A percentile compares a stretch with the other conserved stretches of the same genome.
Evolutionary conservation across 768 basidiomycete species (phyloP).

Genomic region (Psilocybe cubensis): DNA sequence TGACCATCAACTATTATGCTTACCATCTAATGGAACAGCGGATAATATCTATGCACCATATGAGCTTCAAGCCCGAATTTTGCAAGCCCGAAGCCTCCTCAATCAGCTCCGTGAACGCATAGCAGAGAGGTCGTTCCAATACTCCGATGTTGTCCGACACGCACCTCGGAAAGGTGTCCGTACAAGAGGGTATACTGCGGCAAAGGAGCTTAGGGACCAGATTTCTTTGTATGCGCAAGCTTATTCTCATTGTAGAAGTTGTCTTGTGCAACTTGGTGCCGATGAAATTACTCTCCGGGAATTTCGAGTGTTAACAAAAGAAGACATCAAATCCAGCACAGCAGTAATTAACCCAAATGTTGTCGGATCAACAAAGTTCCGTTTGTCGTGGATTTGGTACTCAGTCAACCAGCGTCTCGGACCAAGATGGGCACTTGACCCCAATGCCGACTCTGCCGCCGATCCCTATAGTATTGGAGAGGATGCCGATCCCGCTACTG

Average conservation of each 20-base stretch:
- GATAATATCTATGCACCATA: background rate
- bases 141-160: background rate
- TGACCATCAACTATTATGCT: background rate
- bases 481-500: background rate
- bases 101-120: slow-evolving; percentile 3
- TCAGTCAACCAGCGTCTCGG: background rate
- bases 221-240: background rate
- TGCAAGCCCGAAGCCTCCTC: background rate
- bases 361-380: slow-evolving; percentile 4
- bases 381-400: slow-evolving; percentile 20
- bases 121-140: slow-evolving; percentile 16
- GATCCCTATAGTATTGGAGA: background rate
- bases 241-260: background rate
- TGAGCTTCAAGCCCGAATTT: background rate
- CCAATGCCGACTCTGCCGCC: background rate
- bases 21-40: background rate
- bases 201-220: background rate
- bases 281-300: background rate
- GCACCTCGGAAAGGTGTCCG: slow-evolving; percentile 4
- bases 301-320: background rate
- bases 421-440: background rate
- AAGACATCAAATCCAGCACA: slow-evolving; percentile 17
- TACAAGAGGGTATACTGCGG: background rate
- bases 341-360: slow-evolving; percentile 14
- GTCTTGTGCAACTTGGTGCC: background rate